phyloP scores from a whole-genome alignment of 108 stramenopile species.

The Skeletonema potamos region DNA sequence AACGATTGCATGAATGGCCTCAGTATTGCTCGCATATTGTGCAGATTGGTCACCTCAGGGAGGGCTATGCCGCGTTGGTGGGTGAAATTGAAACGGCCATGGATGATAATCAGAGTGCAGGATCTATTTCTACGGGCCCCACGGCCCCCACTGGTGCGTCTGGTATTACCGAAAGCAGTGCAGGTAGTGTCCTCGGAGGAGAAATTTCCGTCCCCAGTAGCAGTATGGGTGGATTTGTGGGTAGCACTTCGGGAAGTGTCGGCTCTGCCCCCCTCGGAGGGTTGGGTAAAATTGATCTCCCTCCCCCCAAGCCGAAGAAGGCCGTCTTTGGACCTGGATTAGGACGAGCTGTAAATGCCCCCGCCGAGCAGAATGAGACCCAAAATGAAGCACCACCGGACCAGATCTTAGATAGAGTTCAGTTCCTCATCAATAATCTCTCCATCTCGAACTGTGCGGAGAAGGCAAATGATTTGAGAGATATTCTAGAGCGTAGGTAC shows the following conservation, averaged over 20 bases:
- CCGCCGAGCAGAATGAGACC: conserved; percentile 25
- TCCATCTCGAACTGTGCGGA: conserved; percentile 89
- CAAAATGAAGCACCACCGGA: conserved; percentile 88
- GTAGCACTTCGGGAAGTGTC: conserved; percentile 17
- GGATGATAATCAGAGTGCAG: conserved; percentile 55
- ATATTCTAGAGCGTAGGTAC: conserved; percentile 80
- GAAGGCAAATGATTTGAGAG: conserved; percentile 90
- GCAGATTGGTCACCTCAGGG: conserved; percentile 94
- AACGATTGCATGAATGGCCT: conserved; percentile 96
- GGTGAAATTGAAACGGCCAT: conserved; percentile 87
- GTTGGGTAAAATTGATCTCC: conserved; percentile 25
- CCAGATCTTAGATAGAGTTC: conserved; percentile 87
- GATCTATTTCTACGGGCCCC: conserved; percentile 26
- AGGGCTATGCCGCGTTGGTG: conserved; percentile 85
- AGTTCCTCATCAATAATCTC: conserved; percentile 98
- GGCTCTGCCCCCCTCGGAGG: conserved; percentile 6
- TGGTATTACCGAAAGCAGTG: conserved; percentile 21
- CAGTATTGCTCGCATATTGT: conserved; percentile 99
- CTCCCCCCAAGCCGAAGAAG: conserved; percentile 46
- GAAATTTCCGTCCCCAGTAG: conserved; percentile 38
- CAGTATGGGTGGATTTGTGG: conserved; percentile 16
- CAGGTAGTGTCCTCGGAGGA: conserved; percentile 31
- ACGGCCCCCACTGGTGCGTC: conserved; percentile 24
- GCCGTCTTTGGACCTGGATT: conserved; percentile 85
- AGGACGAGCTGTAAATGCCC: conserved; percentile 79